These are phyloP conservation scores for Debaryomyces coudertii DNA, from an alignment of 1,139 yeast species.

Conservation along the genomic window DNA sequence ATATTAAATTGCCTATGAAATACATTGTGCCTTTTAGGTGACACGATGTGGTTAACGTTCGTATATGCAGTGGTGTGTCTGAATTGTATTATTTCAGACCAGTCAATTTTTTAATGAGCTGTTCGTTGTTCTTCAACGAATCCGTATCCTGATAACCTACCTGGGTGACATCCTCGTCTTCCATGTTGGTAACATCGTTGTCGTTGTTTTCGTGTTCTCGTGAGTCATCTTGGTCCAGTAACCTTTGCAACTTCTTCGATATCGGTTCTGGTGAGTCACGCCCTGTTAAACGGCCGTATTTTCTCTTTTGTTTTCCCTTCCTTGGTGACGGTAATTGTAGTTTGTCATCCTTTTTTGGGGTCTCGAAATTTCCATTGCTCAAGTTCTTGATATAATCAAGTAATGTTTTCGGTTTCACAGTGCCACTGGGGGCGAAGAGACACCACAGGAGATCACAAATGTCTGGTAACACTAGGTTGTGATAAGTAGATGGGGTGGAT, in stretches of 20 bases:
- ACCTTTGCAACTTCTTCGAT: constrained; percentile 18
- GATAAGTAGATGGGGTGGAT: constrained; percentile 19
- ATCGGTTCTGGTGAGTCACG: constrained; percentile 21
- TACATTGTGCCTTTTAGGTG: neutral
- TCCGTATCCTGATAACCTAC: constrained; percentile 37
- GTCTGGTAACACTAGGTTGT: constrained; percentile 31
- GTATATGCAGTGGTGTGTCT: neutral
- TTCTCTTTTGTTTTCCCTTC: constrained; percentile 33
- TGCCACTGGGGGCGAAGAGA: constrained; percentile 45
- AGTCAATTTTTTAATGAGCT: constrained; percentile 31
- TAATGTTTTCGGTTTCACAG: constrained; percentile 30
- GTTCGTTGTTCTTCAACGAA: constrained; percentile 29
- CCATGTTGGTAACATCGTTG: constrained; percentile 24
- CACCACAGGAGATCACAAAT: constrained; percentile 53
- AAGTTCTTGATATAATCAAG: constrained; percentile 35
- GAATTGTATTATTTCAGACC: constrained; percentile 8
- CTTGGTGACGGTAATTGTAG: constrained; percentile 46
- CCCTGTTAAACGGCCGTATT: constrained; percentile 40
- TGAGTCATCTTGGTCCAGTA: constrained; percentile 11
- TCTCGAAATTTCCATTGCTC: constrained; percentile 4
- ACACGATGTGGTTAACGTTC: neutral
- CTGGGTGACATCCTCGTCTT: constrained; percentile 31
- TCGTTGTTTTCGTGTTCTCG: constrained; percentile 15
- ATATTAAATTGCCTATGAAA: neutral
- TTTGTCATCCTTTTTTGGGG: constrained; percentile 11